A percentile compares a stretch with the other conserved stretches of the same genome.
phyloP scores from a whole-genome alignment of 257 asterid genomes.

The Coffea canephora region DNA sequence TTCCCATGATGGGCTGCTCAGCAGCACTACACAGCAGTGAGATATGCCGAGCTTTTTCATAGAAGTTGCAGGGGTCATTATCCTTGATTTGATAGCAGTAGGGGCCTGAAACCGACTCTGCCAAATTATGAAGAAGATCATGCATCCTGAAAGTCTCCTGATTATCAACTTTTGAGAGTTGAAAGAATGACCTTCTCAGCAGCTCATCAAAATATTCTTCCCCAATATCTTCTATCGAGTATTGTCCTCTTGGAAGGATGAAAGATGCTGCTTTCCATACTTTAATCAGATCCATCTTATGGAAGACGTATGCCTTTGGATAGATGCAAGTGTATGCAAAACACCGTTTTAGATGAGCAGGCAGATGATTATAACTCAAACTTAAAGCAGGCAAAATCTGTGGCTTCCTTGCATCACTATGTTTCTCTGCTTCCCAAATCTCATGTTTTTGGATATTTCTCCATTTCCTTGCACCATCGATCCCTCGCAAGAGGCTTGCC shows the following conservation, averaged over 20 bases:
- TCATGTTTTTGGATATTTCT: constrained; percentile 9
- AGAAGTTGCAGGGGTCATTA: constrained; percentile 12
- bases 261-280: constrained; percentile 27
- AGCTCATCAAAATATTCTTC: constrained; percentile 17
- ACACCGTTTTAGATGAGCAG: constrained; percentile 13
- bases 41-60: constrained; percentile 26
- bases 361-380: constrained; percentile 21
- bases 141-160: constrained; percentile 17
- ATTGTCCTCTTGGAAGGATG: constrained; percentile 1
- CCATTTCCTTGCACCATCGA: constrained; percentile 8
- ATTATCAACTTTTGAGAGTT: not conserved
- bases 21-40: constrained; percentile 10
- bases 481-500: not conserved
- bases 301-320: constrained; percentile 18
- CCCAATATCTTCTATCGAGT: constrained; percentile 14
- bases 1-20: not conserved
- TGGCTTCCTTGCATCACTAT: not conserved
- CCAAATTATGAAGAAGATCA: constrained; percentile 19
- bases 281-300: constrained; percentile 12
- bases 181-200: constrained; percentile 18
- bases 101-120: constrained; percentile 19
- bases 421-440: constrained; percentile 13
- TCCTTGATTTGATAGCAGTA: constrained; percentile 13
- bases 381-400: constrained; percentile 8
- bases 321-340: constrained; percentile 26